A percentile compares a stretch with the other conserved stretches of the same genome.
Conservation (phyloP, 2,329 filamentous ascomycete species). For the Escovopsis sp. region DNA sequence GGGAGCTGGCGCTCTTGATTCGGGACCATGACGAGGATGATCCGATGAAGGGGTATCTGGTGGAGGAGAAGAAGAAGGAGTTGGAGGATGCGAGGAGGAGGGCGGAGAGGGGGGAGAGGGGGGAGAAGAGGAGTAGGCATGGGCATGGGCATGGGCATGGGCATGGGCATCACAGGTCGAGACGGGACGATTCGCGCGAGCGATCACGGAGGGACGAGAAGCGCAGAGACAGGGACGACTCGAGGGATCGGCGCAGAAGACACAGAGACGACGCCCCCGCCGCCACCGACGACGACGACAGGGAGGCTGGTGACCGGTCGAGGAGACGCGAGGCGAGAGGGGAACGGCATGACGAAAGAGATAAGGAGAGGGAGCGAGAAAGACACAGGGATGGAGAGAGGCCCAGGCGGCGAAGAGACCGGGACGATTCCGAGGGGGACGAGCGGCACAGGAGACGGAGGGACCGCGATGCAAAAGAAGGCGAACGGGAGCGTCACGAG, state of each 20-base stretch:
- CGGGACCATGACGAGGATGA: slow-evolving; percentile 84
- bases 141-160: slow-evolving; percentile 33
- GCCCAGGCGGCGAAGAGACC: slow-evolving; percentile 9
- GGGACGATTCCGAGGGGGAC: slow-evolving; percentile 16
- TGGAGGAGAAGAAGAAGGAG: slow-evolving; percentile 85
- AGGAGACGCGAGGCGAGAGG: slow-evolving; percentile 10
- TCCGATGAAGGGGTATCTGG: slow-evolving; percentile 86
- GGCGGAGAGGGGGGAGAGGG: slow-evolving; percentile 33
- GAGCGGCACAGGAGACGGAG: slow-evolving; percentile 12
- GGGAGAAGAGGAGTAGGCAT: no score
- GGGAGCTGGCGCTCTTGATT: slow-evolving; percentile 61
- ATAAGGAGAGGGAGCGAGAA: slow-evolving; percentile 12
- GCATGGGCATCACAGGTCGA: slow-evolving; percentile 31
- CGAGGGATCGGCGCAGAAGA: slow-evolving; percentile 15
- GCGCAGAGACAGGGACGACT: slow-evolving; percentile 13
- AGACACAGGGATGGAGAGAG: slow-evolving; percentile 10
- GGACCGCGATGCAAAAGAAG: slow-evolving; percentile 11
- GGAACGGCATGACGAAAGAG: slow-evolving; percentile 8
- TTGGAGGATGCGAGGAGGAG: slow-evolving; percentile 52
- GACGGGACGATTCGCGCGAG: slow-evolving; percentile 14
- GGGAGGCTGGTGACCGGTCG: slow-evolving; percentile 8
- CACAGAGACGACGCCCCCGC: slow-evolving; percentile 14
- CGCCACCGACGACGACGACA: slow-evolving; percentile 12
- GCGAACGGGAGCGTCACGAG: slow-evolving; percentile 7
- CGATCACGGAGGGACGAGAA: slow-evolving; percentile 25